Percentiles rank a stretch among this genome's conserved stretches.
phyloP scores from a whole-genome alignment of 2,329 filamentous ascomycete species.

The Mycosphaerella arachidis region DNA sequence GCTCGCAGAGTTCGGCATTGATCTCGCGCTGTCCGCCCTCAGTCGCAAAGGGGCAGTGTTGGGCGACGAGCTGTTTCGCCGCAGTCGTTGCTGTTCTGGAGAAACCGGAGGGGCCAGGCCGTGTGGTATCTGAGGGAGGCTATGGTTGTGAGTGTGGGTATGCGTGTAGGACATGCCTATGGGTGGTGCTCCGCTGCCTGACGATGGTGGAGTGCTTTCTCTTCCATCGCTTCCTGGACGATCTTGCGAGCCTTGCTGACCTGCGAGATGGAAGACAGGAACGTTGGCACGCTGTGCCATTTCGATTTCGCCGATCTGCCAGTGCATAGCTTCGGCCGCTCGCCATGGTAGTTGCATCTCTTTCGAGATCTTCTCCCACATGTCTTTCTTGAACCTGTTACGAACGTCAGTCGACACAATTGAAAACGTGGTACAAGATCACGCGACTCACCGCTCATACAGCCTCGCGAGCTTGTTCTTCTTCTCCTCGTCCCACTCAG shows the following conservation, averaged over 20 bases:
- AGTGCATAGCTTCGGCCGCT: constrained; percentile 96
- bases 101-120: constrained; percentile 26
- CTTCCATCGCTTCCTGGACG: constrained; percentile 19
- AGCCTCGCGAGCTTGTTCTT: constrained; percentile 94
- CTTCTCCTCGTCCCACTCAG: constrained; percentile 94
- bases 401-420: constrained; percentile 8
- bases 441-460: constrained; percentile 75
- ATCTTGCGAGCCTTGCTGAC: constrained; percentile 24
- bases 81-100: constrained; percentile 26
- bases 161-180: constrained; percentile 19
- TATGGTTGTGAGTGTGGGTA: constrained; percentile 31
- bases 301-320: constrained; percentile 88
- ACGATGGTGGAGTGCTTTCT: constrained; percentile 28
- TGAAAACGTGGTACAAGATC: neutral
- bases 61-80: constrained; percentile 24
- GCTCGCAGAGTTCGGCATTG: constrained; percentile 19
- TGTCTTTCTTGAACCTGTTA: constrained; percentile 86
- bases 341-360: constrained; percentile 95
- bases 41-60: constrained; percentile 21
- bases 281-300: constrained; percentile 92
- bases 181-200: constrained; percentile 7
- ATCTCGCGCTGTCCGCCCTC: constrained; percentile 32
- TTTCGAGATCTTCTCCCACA: constrained; percentile 94
- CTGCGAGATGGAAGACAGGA: constrained; percentile 65
- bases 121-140: constrained; percentile 30